A percentile compares a stretch with the other conserved stretches of the same genome.
Evolutionary conservation across 805 yeast genomes (phyloP).

Genomic region (Metschnikowia drakensbergensis): DNA sequence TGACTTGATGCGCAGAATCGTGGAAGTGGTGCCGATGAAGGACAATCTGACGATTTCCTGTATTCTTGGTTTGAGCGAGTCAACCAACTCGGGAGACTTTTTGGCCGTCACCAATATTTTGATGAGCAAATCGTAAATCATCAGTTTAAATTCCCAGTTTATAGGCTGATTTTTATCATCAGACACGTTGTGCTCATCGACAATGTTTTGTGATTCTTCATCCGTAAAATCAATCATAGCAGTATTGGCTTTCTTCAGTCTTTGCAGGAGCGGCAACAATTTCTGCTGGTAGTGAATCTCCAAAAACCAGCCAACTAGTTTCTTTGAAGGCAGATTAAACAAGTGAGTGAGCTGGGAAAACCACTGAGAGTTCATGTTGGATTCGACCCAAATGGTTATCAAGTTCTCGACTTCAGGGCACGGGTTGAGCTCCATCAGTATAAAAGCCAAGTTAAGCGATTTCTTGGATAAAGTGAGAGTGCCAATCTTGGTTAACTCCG

Average conservation of each 20-base stretch:
- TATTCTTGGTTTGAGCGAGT: conserved; percentile 42
- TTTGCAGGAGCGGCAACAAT: conserved; percentile 39
- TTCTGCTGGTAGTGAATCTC: conserved; percentile 39
- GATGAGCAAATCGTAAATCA: conserved; percentile 45
- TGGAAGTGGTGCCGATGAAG: conserved; percentile 76
- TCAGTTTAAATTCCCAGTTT: conserved; percentile 52
- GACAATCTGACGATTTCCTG: conserved; percentile 73
- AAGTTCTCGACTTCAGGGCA: conserved; percentile 44
- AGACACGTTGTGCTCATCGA: conserved; percentile 29
- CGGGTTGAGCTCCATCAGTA: conserved; percentile 47
- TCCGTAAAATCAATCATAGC: conserved; percentile 32
- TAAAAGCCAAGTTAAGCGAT: conserved; percentile 58
- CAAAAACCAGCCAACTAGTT: conserved; percentile 38
- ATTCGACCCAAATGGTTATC: conserved; percentile 58
- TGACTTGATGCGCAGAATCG: conserved; percentile 54
- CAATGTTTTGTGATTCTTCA: conserved; percentile 40
- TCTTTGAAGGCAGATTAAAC: conserved; percentile 42
- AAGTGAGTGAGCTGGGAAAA: conserved; percentile 50
- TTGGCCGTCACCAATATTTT: conserved; percentile 40
- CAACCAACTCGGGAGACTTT: conserved; percentile 35
- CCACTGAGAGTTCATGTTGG: conserved; percentile 51
- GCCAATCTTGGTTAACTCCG: conserved; percentile 43
- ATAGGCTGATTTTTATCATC: conserved; percentile 51
- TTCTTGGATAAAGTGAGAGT: conserved; percentile 33
- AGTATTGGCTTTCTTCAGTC: conserved; percentile 32